These are phyloP conservation scores for Ganoderma meredithae DNA, from an alignment of 1,284 basidiomycete species.

Conservation along the genomic window DNA sequence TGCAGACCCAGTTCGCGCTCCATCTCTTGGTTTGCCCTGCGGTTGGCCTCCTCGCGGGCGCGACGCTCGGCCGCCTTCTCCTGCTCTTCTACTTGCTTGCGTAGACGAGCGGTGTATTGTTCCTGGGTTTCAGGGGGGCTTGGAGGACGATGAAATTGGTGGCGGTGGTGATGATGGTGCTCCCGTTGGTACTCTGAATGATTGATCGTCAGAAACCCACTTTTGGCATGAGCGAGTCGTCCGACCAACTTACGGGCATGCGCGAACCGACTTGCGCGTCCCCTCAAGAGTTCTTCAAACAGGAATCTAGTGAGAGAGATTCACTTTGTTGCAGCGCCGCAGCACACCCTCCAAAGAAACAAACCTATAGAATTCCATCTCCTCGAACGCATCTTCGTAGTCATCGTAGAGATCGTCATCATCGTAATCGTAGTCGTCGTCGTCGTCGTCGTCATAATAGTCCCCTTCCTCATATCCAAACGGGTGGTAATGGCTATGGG, in stretches of 20 bases:
- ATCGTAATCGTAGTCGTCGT: slow-evolving; percentile 38
- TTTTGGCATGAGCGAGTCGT: too few relatives aligned
- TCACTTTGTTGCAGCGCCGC: slow-evolving; percentile 1
- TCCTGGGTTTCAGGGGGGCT: slow-evolving; percentile 53
- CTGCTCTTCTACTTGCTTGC: slow-evolving; percentile 58
- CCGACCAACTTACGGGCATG: slow-evolving; percentile 38
- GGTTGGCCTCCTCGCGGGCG: slow-evolving; percentile 50
- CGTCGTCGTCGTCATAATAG: slow-evolving; percentile 45
- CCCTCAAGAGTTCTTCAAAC: slow-evolving; percentile 53
- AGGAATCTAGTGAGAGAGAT: slow-evolving; percentile 46
- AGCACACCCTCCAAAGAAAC: slow-evolving; percentile 18
- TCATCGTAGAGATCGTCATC: slow-evolving; percentile 44
- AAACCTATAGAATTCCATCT: slow-evolving; percentile 53
- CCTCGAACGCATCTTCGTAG: slow-evolving; percentile 40
- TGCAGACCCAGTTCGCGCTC: slow-evolving; percentile 62
- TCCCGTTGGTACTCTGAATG: slow-evolving; percentile 21
- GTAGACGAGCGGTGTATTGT: slow-evolving; percentile 59
- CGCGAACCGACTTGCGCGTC: slow-evolving; percentile 44
- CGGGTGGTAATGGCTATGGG: slow-evolving; percentile 26
- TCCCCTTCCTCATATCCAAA: slow-evolving; percentile 38
- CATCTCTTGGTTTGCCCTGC: slow-evolving; percentile 53
- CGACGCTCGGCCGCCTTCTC: slow-evolving; percentile 59
- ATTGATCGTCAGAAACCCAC: not conserved
- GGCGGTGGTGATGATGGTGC: slow-evolving; percentile 18
- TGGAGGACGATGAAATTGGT: slow-evolving; percentile 43